Percentiles rank a stretch among this genome's conserved stretches.
phyloP scores from a whole-genome alignment of 345 rosid species.

The Salix purpurea region DNA sequence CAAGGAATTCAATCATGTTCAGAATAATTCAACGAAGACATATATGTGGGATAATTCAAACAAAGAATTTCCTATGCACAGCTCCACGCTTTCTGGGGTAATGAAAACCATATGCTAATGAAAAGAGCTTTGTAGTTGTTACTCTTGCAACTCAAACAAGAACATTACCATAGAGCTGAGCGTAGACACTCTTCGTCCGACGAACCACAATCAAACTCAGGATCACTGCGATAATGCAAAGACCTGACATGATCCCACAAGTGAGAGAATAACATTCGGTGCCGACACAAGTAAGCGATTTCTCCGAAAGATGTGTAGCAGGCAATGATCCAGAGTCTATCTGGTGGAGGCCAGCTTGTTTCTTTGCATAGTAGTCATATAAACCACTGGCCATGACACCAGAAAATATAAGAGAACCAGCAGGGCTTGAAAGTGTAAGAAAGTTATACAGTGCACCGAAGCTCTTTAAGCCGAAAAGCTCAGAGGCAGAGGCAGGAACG shows the following conservation, averaged over 20 bases:
- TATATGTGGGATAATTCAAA: too few species aligned
- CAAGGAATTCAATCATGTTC: background rate
- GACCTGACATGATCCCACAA: slow-evolving; percentile 50
- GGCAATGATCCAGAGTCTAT: background rate
- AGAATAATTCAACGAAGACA: background rate
- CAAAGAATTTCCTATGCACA: too few species aligned
- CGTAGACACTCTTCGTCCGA: slow-evolving; percentile 57
- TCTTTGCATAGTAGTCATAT: slow-evolving; percentile 62
- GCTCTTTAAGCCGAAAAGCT: slow-evolving; percentile 65
- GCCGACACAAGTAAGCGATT: slow-evolving; percentile 47
- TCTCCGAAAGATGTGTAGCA: slow-evolving; percentile 18
- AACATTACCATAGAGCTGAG: slow-evolving; percentile 48
- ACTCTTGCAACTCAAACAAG: slow-evolving; percentile 28
- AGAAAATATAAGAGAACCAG: slow-evolving; percentile 70
- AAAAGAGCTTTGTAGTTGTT: slow-evolving; percentile 6
- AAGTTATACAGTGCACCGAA: slow-evolving; percentile 76
- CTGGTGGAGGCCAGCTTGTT: slow-evolving; percentile 37
- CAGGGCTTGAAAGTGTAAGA: slow-evolving; percentile 47
- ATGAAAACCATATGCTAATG: background rate
- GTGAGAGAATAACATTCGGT: slow-evolving; percentile 59
- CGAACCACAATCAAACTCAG: slow-evolving; percentile 58
- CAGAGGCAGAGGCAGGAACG: slow-evolving; percentile 11
- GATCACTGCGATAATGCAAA: slow-evolving; percentile 52
- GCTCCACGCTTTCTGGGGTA: too few species aligned
- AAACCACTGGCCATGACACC: slow-evolving; percentile 71